Conservation (phyloP, 345 rosid genomes). For the Gossypioides kirkii region DNA sequence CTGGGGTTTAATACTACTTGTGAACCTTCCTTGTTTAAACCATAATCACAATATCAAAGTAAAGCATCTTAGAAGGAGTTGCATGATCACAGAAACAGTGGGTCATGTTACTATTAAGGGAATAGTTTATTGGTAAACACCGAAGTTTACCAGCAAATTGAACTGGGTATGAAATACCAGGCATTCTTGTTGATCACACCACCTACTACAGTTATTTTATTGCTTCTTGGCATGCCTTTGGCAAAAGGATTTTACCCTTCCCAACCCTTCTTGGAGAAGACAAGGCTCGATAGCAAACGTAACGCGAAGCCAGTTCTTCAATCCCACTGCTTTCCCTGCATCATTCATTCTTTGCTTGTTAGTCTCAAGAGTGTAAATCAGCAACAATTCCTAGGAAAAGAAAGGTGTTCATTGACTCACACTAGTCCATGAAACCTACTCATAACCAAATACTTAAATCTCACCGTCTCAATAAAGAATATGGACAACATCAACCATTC, state of each 20-base stretch:
- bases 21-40: too few relatives aligned
- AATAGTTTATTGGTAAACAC: not conserved
- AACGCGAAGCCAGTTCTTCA: slow-evolving; percentile 69
- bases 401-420: too few relatives aligned
- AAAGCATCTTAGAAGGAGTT: not conserved
- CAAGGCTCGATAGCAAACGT: slow-evolving; percentile 73
- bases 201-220: not conserved
- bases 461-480: too few relatives aligned
- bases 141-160: not conserved
- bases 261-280: slow-evolving; percentile 59
- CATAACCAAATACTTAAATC: too few relatives aligned
- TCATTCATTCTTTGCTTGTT: not conserved
- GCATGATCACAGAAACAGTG: not conserved
- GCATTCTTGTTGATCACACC: not conserved
- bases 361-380: slow-evolving; percentile 13
- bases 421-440: too few relatives aligned
- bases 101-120: not conserved
- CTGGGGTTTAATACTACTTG: too few relatives aligned
- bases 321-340: slow-evolving; percentile 81
- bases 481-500: too few relatives aligned
- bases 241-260: slow-evolving; percentile 61
- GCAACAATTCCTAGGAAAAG: not conserved
- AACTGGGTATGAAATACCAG: not conserved
- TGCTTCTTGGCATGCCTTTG: slow-evolving; percentile 43
- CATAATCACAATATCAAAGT: too few relatives aligned